These are phyloP conservation scores for Exobasidium cylindrosporum DNA, from an alignment of 1,284 basidiomycete genomes.

Conservation along the genomic window DNA sequence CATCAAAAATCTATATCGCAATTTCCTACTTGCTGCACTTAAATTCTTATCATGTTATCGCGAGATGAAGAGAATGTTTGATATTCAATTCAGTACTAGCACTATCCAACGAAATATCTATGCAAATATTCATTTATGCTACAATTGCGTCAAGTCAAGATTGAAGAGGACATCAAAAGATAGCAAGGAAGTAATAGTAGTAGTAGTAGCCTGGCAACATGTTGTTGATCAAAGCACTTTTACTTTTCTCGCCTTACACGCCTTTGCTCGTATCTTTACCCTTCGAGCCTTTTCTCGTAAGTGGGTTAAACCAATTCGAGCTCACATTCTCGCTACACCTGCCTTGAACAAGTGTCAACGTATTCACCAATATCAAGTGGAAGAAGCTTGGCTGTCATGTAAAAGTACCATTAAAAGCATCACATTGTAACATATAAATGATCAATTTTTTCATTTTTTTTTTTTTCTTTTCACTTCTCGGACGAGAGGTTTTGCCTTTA, in stretches of 20 bases:
- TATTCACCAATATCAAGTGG: not conserved
- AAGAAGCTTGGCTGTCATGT: not conserved
- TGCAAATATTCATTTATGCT: not conserved
- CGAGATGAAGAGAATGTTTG: conserved; percentile 32
- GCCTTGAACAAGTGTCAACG: not conserved
- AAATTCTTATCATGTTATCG: conserved; percentile 77
- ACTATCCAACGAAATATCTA: not conserved
- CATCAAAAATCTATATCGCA: conserved; percentile 73
- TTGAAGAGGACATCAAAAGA: not conserved
- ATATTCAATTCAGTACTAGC: not conserved
- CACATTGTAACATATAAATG: not conserved
- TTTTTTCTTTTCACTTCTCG: too few species aligned
- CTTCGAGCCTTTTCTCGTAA: not conserved
- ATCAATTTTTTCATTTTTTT: too few species aligned
- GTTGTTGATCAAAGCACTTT: not conserved
- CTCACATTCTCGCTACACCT: not conserved
- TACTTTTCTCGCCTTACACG: not conserved
- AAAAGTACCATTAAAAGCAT: not conserved
- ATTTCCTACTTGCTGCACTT: conserved; percentile 78
- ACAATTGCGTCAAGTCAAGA: not conserved
- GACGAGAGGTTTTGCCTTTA: too few species aligned
- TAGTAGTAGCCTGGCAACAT: not conserved
- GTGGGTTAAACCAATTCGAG: not conserved
- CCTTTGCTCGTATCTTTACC: not conserved
- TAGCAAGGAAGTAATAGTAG: too few species aligned